A percentile compares a stretch with the other conserved stretches of the same genome.
Evolutionary conservation across 2,329 filamentous ascomycete species (phyloP).

Genomic region (Passalora sequoiae): DNA sequence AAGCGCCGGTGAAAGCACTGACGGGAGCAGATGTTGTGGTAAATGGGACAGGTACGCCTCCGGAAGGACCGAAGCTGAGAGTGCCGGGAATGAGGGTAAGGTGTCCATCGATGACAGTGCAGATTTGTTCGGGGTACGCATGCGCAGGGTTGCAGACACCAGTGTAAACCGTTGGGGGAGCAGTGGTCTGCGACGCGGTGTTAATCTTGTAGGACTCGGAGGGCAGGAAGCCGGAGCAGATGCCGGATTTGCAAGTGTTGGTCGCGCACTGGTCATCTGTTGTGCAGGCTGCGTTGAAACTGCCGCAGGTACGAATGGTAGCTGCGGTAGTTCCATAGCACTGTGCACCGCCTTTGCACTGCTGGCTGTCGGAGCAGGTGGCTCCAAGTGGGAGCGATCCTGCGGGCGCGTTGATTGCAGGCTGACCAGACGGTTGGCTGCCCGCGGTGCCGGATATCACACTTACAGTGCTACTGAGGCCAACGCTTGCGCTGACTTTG

Average conservation of each 20-base stretch:
- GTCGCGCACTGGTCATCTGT: constrained; percentile 17
- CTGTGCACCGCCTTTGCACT: constrained; percentile 17
- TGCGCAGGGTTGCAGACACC: constrained; percentile 2
- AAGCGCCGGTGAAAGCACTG: not conserved
- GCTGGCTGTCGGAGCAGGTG: constrained; percentile 10
- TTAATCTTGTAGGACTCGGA: not conserved
- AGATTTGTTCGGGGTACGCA: constrained; percentile 6
- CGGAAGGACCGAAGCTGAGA: no score
- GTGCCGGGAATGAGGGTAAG: constrained; percentile 2
- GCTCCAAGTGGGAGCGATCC: constrained; percentile 17
- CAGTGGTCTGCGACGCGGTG: not conserved
- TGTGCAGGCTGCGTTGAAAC: constrained; percentile 18
- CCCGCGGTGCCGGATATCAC: constrained; percentile 6
- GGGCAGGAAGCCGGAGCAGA: constrained; percentile 9
- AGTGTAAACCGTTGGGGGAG: not conserved
- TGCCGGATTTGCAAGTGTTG: constrained; percentile 17
- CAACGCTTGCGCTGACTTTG: not conserved
- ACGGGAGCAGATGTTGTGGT: not conserved
- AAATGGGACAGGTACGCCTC: not conserved
- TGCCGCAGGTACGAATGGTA: constrained; percentile 13
- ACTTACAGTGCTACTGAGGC: not conserved
- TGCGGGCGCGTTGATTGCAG: constrained; percentile 12
- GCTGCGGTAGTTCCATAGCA: constrained; percentile 14
- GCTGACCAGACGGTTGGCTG: not conserved
- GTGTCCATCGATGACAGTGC: not conserved